Evolutionary conservation across 768 basidiomycete genomes (phyloP).

Genomic region (Kwoniella newhampshirensis): DNA sequence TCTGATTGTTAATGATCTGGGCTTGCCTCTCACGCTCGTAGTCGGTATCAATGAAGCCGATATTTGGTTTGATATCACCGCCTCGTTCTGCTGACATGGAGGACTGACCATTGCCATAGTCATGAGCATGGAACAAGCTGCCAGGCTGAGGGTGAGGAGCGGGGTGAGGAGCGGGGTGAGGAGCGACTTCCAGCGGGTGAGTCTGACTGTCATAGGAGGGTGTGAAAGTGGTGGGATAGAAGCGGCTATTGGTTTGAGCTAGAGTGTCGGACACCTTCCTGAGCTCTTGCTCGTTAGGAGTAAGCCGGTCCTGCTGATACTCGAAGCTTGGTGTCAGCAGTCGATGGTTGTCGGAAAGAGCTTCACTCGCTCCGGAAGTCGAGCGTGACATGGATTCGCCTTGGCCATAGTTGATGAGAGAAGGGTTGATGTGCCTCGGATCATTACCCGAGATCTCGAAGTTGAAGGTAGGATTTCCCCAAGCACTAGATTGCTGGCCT

Average conservation of each 20-base stretch:
- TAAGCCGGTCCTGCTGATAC: constrained; percentile 29
- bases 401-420: constrained; percentile 19
- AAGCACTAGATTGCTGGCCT: constrained; percentile 9
- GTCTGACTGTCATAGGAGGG: constrained; percentile 15
- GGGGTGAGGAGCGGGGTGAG: no score
- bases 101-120: constrained; percentile 24
- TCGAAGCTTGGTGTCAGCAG: constrained; percentile 41
- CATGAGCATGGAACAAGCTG: constrained; percentile 19
- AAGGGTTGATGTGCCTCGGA: constrained; percentile 35
- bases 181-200: no score
- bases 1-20: constrained; percentile 45
- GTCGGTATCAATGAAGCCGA: constrained; percentile 35
- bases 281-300: constrained; percentile 31
- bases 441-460: constrained; percentile 2
- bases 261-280: constrained; percentile 45
- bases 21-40: constrained; percentile 48
- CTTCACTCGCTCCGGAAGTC: constrained; percentile 40
- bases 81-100: constrained; percentile 31
- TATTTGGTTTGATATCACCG: constrained; percentile 27
- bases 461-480: constrained; percentile 12
- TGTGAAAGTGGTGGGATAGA: constrained; percentile 9
- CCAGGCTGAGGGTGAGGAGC: constrained; percentile 40
- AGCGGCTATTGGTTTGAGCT: constrained; percentile 11
- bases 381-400: constrained; percentile 45
- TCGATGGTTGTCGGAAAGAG: constrained; percentile 20